Evolutionary conservation across 352 stramenopile species (phyloP), one percentile per base, ranked within the genome.

Genomic region (Pythium angustatum): DNA sequence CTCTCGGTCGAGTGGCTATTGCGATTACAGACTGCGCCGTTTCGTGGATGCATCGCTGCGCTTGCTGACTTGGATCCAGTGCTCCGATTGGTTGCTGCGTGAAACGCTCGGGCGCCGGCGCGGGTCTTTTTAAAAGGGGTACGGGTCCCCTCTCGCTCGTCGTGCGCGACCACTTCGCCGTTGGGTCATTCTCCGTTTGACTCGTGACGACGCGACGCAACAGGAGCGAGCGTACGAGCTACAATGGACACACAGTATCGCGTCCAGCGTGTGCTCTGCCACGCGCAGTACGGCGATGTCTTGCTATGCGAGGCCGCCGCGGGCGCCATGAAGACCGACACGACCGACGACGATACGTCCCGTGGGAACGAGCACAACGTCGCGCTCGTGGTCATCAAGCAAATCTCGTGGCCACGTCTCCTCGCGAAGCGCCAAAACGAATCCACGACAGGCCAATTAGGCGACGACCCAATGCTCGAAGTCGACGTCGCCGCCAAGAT

Each of bases 381-480:
- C 12, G 27, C 22, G 21, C 40, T 68, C 4, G 54, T 43, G 26
- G 55, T 69, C 27, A 28, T 64, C 15, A 69, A 69, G 43, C 47
- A 69, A 26, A 58, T 68, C 44, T 57, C 47, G 38, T 64, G 47
- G 45, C 21, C 62, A 30, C 55, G 40, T 3, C 49, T 66, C 1
- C 31, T 51, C 28, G 41, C 30, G 38, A 62, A 34, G 38, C 43
- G 53, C 15, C 6, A 41, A 2, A 45, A 53, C 36, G 5, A 33
- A n/a, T 51, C 27, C 17, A 22, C 50, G 21, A 2, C 41, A 5
- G 2, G 36, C 0, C 49, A 64, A 33, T 24, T 52, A 3, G 40
- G 56, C 8, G 66, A 73, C 21, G 64, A 76, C 34, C 53, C 68
- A 6, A 43, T 54, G 45, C 50, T 62, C 12, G 69, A 76, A 33